Evolutionary conservation across 2,329 filamentous ascomycete species (phyloP).

Genomic region (Ceratocystis variospora): DNA sequence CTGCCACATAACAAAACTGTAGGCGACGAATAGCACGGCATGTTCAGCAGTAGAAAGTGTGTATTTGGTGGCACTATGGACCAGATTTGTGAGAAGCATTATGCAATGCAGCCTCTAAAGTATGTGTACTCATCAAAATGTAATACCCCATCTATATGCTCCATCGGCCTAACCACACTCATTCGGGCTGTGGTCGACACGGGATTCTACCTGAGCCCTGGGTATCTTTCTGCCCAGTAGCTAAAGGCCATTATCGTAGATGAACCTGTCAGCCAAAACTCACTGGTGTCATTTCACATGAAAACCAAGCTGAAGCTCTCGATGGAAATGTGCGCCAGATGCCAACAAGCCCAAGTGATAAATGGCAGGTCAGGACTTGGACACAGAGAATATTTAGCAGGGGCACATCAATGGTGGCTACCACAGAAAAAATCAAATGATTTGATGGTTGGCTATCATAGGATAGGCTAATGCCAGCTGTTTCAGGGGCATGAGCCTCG

Average conservation of each 20-base stretch:
- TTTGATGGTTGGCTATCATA: slow-evolving; percentile 68
- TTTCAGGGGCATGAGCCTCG: neutral
- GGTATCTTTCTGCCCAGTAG: slow-evolving; percentile 49
- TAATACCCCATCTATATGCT: slow-evolving; percentile 79
- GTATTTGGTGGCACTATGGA: slow-evolving; percentile 64
- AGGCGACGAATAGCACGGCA: slow-evolving; percentile 67
- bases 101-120: slow-evolving; percentile 52
- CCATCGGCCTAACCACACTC: slow-evolving; percentile 68
- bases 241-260: slow-evolving; percentile 64
- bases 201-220: slow-evolving; percentile 51
- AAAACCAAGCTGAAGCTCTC: slow-evolving; percentile 55
- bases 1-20: slow-evolving; percentile 66
- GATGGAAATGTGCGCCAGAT: slow-evolving; percentile 62
- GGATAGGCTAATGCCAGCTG: neutral
- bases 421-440: slow-evolving; percentile 65
- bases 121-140: slow-evolving; percentile 48
- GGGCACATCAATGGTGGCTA: slow-evolving; percentile 61
- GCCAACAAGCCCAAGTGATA: slow-evolving; percentile 61
- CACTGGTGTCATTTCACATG: slow-evolving; percentile 79
- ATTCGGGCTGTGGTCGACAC: slow-evolving; percentile 52
- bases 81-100: slow-evolving; percentile 56
- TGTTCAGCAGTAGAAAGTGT: slow-evolving; percentile 59
- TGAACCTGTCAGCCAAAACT: slow-evolving; percentile 63
- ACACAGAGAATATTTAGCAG: slow-evolving; percentile 63
- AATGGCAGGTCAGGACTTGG: slow-evolving; percentile 57